Evolutionary conservation across 2,329 filamentous ascomycete genomes (phyloP), one percentile per base, ranked within the genome.

Genomic region (Alternaria hordeiaustralica): DNA sequence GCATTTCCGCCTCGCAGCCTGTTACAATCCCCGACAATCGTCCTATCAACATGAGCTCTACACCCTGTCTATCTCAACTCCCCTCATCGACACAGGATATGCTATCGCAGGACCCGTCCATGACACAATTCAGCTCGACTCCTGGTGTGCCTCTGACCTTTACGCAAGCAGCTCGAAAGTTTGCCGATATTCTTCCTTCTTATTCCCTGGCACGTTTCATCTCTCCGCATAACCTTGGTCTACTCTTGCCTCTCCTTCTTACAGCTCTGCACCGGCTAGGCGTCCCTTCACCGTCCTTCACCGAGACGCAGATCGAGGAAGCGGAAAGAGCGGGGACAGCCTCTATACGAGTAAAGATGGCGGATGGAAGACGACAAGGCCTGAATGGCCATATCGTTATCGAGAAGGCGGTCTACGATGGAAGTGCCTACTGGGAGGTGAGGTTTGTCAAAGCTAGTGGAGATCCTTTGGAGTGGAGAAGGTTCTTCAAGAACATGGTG

Each of bases 401-500:
- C 7, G 91, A 95, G 75, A 87, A 83, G 80, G 90, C 94, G 71
- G 86, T 84, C 77, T 85, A 90, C 67, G 87, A 82, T 2, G 83
- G 82, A 18, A 90, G 92, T 64, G 80, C 95, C 30, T 86, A 94
- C 23, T 74, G 72, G 62, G 94, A 97, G 79, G 92, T 97, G 26
- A 87, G 93, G 55, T 98, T 99, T 77, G 88, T 96, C 69, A 99
- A 99, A 82, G 87, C 92, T 58, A 97, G 97, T 82, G 96, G 96
- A 6, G 96, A 99, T 83, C 96, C 96, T 6, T 82, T 99, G 54
- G 95, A 98, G 83, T 99, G 96, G 96, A 88, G 96, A 64, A 86
- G 96, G 33, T 93, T 99, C 78, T 99, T 99, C 85, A 99, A 99
- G 82, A 94, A 93, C 80, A 88, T 97, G n/a, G 92, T 92, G 28